Conservation (phyloP, 2,329 filamentous ascomycete genomes). For the Leptodontidium sp. region DNA sequence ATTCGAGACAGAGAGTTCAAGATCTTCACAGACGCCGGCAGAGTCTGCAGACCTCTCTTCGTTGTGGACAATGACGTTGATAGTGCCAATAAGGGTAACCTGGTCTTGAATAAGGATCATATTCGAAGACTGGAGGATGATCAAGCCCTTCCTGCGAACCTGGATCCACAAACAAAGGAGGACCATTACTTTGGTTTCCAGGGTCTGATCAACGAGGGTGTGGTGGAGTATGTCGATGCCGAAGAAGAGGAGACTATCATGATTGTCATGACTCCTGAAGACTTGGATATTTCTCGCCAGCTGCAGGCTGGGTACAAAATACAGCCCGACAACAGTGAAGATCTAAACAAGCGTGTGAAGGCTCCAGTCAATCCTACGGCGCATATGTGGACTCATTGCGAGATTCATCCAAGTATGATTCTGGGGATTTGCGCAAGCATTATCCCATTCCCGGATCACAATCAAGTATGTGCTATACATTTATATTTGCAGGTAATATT, state of each 20-base stretch:
- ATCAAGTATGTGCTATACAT: conserved; percentile 67
- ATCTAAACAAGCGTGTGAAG: conserved; percentile 87
- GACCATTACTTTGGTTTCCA: conserved; percentile 82
- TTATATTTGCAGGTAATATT: conserved; percentile 27
- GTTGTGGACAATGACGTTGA: conserved; percentile 87
- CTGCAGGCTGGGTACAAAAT: conserved; percentile 71
- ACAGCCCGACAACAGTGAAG: conserved; percentile 68
- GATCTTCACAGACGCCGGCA: conserved; percentile 95
- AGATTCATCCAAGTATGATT: conserved; percentile 99
- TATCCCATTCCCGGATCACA: conserved; percentile 99
- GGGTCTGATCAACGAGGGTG: conserved; percentile 82
- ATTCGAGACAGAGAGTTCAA: conserved; percentile 98
- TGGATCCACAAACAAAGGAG: conserved; percentile 64
- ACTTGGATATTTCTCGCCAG: conserved; percentile 80
- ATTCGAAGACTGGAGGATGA: conserved; percentile 80
- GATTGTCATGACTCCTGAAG: conserved; percentile 99
- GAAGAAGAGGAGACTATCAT: conserved; percentile 99
- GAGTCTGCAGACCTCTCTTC: conserved; percentile 92
- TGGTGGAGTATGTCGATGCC: conserved; percentile 95
- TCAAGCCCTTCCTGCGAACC: conserved; percentile 67
- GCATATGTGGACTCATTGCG: conserved; percentile 96
- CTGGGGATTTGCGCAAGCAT: conserved; percentile 98
- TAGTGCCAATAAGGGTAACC: conserved; percentile 76
- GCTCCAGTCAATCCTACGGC: conserved; percentile 87
- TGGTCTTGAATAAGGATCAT: conserved; percentile 87